These are phyloP conservation scores for Xylariaceae sp. DNA, from an alignment of 2,329 filamentous ascomycete species.

Conservation along the genomic window DNA sequence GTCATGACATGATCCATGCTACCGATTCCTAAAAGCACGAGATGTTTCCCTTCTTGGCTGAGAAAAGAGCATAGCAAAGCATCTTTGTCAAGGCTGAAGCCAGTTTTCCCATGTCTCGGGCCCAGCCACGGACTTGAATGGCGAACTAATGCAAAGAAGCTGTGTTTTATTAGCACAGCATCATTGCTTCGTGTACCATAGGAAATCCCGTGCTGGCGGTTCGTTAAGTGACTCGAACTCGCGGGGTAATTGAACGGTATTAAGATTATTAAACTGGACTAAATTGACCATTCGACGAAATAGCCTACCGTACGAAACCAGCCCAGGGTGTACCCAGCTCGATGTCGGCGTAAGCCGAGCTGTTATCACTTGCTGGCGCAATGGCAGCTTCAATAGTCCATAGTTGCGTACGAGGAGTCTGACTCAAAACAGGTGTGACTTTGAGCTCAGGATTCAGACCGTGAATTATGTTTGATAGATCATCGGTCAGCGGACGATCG, in stretches of 20 bases:
- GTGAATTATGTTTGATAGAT: constrained; percentile 51
- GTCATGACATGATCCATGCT: constrained; percentile 66
- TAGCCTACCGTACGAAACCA: constrained; percentile 45
- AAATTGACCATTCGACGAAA: constrained; percentile 2
- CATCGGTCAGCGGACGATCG: constrained; percentile 25
- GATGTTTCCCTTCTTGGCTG: constrained; percentile 61
- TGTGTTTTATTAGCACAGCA: constrained; percentile 28
- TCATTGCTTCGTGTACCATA: background rate
- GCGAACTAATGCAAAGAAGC: constrained; percentile 78
- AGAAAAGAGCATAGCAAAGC: constrained; percentile 75
- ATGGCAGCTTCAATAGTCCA: constrained; percentile 61
- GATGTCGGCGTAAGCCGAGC: constrained; percentile 52
- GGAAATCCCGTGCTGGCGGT: background rate
- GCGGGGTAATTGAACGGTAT: background rate
- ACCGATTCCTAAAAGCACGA: constrained; percentile 74
- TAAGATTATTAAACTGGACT: background rate
- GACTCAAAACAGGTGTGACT: constrained; percentile 52
- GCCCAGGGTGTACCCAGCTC: constrained; percentile 59
- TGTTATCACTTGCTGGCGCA: constrained; percentile 48
- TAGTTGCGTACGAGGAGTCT: constrained; percentile 62
- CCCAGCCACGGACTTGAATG: constrained; percentile 80
- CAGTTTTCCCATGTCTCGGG: constrained; percentile 70
- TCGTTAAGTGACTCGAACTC: background rate
- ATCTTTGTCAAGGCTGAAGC: constrained; percentile 68
- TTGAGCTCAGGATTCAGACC: constrained; percentile 51